Conservation (phyloP, 192 early-diverging fungal species). For the Linnemannia hyalina region DNA sequence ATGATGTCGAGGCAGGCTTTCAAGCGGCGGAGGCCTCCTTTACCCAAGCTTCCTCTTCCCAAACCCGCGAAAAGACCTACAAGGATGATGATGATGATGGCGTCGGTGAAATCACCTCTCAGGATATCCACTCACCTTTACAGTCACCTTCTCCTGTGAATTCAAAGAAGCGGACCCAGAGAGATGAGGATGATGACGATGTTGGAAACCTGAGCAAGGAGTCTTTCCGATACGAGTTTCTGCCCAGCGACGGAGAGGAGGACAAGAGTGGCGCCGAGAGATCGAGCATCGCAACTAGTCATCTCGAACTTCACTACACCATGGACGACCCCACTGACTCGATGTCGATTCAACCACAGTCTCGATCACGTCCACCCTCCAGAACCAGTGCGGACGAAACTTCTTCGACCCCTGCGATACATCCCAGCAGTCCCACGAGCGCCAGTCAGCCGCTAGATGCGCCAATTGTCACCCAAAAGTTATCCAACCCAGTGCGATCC, state of each 20-base stretch:
- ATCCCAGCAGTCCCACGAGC: not conserved
- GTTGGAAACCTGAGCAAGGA: not conserved
- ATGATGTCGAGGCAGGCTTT: constrained; percentile 25
- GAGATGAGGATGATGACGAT: not conserved
- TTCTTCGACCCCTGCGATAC: not conserved
- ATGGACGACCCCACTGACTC: not conserved
- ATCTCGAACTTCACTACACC: constrained; percentile 18
- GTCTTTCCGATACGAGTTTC: not conserved
- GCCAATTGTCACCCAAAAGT: not conserved
- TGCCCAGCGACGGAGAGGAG: constrained; percentile 29
- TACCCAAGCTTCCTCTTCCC: not conserved
- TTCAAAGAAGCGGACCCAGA: not conserved
- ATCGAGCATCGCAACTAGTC: not conserved
- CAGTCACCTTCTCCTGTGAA: not conserved
- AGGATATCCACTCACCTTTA: constrained; percentile 1
- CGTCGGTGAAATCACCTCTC: not conserved
- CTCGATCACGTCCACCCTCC: not conserved
- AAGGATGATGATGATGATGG: not conserved
- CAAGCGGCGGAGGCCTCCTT: not conserved
- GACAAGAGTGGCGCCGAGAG: not conserved
- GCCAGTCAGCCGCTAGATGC: not conserved
- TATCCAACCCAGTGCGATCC: not conserved
- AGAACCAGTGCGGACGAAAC: not conserved
- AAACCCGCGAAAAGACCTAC: not conserved
- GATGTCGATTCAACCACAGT: not conserved